A percentile compares a stretch with the other conserved stretches of the same genome.
Evolutionary conservation across 352 stramenopile genomes (phyloP).

Genomic region (Elongisporangium anandrum): DNA sequence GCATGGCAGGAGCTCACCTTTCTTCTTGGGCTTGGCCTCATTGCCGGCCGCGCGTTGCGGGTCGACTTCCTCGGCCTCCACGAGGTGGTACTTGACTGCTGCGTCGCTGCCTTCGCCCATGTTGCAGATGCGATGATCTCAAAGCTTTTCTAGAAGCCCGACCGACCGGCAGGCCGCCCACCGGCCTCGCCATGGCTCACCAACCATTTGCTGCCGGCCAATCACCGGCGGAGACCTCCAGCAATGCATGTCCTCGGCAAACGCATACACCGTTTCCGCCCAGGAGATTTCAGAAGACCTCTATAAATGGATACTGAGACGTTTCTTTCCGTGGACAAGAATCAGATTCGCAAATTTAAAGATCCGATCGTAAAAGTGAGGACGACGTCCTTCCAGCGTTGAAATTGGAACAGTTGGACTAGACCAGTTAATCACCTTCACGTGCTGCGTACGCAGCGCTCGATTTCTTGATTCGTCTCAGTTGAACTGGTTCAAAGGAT

Average conservation of each 20-base stretch:
- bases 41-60: conserved; percentile 10
- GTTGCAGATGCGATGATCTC: background rate
- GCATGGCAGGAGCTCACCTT: conserved; percentile 12
- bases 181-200: background rate
- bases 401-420: too few species aligned
- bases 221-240: background rate
- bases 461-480: too few species aligned
- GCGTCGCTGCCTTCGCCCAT: conserved; percentile 2
- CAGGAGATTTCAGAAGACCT: background rate
- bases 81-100: conserved; percentile 77
- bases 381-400: too few species aligned
- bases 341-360: background rate
- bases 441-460: too few species aligned
- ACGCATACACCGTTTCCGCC: background rate
- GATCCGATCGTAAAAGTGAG: too few species aligned
- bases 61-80: conserved; percentile 80
- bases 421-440: too few species aligned
- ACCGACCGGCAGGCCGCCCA: background rate
- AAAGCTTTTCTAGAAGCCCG: background rate
- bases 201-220: background rate
- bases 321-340: background rate
- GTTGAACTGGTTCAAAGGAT: too few species aligned
- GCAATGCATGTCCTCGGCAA: background rate
- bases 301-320: background rate
- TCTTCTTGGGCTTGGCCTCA: conserved; percentile 34